phyloP scores from a whole-genome alignment of 1,284 basidiomycete genomes.

The Earliella scabrosa region DNA sequence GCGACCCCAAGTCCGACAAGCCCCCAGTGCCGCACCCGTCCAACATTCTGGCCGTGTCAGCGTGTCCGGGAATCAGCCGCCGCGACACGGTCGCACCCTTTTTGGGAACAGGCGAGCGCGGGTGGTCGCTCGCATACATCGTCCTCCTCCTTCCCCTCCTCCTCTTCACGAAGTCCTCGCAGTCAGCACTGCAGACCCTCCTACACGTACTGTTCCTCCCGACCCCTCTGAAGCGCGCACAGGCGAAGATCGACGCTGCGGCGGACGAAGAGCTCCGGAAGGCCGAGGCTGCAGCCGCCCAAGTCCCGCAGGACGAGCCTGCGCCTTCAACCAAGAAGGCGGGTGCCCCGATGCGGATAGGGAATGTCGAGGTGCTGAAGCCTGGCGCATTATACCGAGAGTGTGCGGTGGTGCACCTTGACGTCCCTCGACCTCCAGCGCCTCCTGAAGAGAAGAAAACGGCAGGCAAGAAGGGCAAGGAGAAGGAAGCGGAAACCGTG shows the following conservation, averaged over 20 bases:
- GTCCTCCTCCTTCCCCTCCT: slow-evolving; percentile 61
- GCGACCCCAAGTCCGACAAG: slow-evolving; percentile 31
- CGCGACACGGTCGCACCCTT: slow-evolving; percentile 65
- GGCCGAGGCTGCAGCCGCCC: slow-evolving; percentile 13
- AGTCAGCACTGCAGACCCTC: slow-evolving; percentile 61
- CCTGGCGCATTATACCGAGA: slow-evolving; percentile 78
- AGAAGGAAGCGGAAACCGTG: slow-evolving; percentile 31
- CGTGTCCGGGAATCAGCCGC: slow-evolving; percentile 75
- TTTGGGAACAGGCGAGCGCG: slow-evolving; percentile 49
- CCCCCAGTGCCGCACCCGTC: slow-evolving; percentile 49
- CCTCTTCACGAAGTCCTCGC: slow-evolving; percentile 65
- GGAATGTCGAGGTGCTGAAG: slow-evolving; percentile 55
- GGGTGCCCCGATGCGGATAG: slow-evolving; percentile 41
- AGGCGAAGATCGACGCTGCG: slow-evolving; percentile 38
- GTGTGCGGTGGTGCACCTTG: slow-evolving; percentile 62
- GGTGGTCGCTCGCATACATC: slow-evolving; percentile 57
- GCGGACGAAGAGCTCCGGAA: slow-evolving; percentile 24
- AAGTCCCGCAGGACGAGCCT: slow-evolving; percentile 5
- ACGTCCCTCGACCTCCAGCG: slow-evolving; percentile 36
- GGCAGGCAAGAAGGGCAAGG: slow-evolving; percentile 33
- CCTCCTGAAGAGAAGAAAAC: slow-evolving; percentile 24
- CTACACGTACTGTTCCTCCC: slow-evolving; percentile 77
- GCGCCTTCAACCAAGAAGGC: slow-evolving; percentile 2
- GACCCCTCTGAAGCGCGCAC: slow-evolving; percentile 63
- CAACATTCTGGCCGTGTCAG: slow-evolving; percentile 73